Evolutionary conservation across 2,329 filamentous ascomycete genomes (phyloP), one percentile per base, ranked within the genome.

Genomic region (Hypoxylon rubiginosum): DNA sequence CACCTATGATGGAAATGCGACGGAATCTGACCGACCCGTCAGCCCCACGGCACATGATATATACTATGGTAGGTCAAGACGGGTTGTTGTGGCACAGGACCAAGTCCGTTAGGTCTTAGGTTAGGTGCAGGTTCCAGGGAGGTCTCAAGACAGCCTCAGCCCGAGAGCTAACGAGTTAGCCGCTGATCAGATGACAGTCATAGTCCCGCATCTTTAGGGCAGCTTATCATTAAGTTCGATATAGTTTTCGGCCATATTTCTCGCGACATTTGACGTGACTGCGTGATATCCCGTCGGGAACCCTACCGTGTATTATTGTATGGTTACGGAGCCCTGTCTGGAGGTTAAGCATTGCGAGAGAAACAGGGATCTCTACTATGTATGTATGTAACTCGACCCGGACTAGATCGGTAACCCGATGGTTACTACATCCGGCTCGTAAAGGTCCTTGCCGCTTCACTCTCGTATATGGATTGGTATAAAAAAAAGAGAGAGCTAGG

Each of bases 71-170:
- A 43, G 46, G 28, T 58, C 28, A 43, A 48, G 49, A 45, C 36
- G 49, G 51, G 43, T 53, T 13, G 45, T 50, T 48, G 64, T 67
- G 62, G 51, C 68, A 72, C 68, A 64, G 66, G 64, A 62, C 67
- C 57, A 30, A 13, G 21, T n/a, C 45, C n/a, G 36, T 43, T 11
- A 43, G 39, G 39, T 43, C 39, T 43, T 43, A 43, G 39, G 39
- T 43, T 43, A 43, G 39, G 39, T 15, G 34, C 34, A 36, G 34
- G 34, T 36, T 9, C 4, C 15, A 11, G 11, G 4, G 11, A 63
- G 63, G 46, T 65, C 66, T 57, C 43, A 67, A 43, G 70, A 66
- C 62, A 58, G 57, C 59, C 48, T 68, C 43, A 55, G 49, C 30
- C 28, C 54, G 43, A 36, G 49, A 39, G n/a, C 34, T 52, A 50